Base-by-base conservation (phyloP, 2,329 filamentous ascomycete species). In the Hirsutella rhossiliensis region DNA sequence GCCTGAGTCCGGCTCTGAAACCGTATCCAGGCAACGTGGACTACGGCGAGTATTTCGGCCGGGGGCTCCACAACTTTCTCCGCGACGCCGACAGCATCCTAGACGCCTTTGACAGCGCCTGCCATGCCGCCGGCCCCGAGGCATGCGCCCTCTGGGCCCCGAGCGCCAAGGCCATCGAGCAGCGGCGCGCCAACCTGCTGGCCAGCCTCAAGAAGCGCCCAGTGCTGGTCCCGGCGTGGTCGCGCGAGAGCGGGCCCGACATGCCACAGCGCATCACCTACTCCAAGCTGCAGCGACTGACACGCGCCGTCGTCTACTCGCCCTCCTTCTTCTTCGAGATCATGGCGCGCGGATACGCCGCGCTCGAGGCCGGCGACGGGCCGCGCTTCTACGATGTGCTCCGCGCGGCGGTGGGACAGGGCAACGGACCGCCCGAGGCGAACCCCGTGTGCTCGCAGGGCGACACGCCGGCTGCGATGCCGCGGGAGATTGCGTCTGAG, bases 1-100 rank as follows among this genome's bases (percentile, higher is more conserved):
- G 34, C 13, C n/a, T 5, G 17, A 5, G 34, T 9, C 34, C 9
- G n/a, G 18, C 12, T 37, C 15, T 15, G 17, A 37, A 17, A 18
- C 5, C 17, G 31, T 19, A 5, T n/a, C 8, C 13, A 59, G 58
- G 70, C 23, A 73, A 73, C 41, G 69, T 72, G 13, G 69, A 73
- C 49, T 73, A 78, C 49, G 66, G 71, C 36, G 73, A 75, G 51
- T 78, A 71, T 72, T 69, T 65, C 45, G 60, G 63, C 27, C 63
- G 68, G 11, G 56, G 57, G 1, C 63, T 69, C 44, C 58, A 64
- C 48, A 69, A 69, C 47, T 74, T 73, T 42, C 52, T 76, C 7
- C 61, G 61, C n/a, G 71, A 80, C 50, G 68, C 72, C 13, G 76
- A 81, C 54, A 63, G 67, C 42, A 67, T 73, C 6, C 66, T 78